phyloP scores from a whole-genome alignment of 495 filamentous ascomycete species.

The Hypoxylon rickii region DNA sequence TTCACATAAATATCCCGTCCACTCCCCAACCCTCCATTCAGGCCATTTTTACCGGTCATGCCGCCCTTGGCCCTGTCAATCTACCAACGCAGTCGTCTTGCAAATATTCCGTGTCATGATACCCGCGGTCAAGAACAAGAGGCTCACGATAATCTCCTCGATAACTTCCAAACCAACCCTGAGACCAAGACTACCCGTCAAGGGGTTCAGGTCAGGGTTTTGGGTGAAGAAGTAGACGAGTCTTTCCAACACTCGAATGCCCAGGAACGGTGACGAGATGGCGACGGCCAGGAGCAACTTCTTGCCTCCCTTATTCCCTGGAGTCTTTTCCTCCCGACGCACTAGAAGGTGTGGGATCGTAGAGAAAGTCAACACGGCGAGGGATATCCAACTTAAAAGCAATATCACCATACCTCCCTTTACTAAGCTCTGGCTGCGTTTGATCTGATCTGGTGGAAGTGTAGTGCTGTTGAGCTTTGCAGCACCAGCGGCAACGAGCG shows the following conservation, averaged over 20 bases:
- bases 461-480: slow-evolving; percentile 31
- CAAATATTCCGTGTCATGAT: slow-evolving; percentile 37
- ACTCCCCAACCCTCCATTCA: too few relatives aligned
- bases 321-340: neutral
- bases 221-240: slow-evolving; percentile 35
- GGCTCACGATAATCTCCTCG: slow-evolving; percentile 39
- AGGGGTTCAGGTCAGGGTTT: slow-evolving; percentile 28
- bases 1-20: too few relatives aligned
- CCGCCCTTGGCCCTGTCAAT: neutral
- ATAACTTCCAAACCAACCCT: slow-evolving; percentile 38
- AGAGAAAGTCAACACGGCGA: slow-evolving; percentile 28
- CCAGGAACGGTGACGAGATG: slow-evolving; percentile 36
- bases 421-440: slow-evolving; percentile 22
- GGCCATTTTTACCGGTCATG: too few relatives aligned
- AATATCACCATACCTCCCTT: slow-evolving; percentile 42
- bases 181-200: slow-evolving; percentile 31
- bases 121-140: slow-evolving; percentile 35
- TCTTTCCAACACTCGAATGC: slow-evolving; percentile 36
- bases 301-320: slow-evolving; percentile 9
- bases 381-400: slow-evolving; percentile 40
- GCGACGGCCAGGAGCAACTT: slow-evolving; percentile 38
- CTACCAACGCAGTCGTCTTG: neutral
- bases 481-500: slow-evolving; percentile 36
- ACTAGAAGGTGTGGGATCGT: slow-evolving; percentile 21
- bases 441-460: slow-evolving; percentile 24